These are phyloP conservation scores for Penicillium sp. DNA, from an alignment of 2,329 filamentous ascomycete genomes.

Conservation along the genomic window DNA sequence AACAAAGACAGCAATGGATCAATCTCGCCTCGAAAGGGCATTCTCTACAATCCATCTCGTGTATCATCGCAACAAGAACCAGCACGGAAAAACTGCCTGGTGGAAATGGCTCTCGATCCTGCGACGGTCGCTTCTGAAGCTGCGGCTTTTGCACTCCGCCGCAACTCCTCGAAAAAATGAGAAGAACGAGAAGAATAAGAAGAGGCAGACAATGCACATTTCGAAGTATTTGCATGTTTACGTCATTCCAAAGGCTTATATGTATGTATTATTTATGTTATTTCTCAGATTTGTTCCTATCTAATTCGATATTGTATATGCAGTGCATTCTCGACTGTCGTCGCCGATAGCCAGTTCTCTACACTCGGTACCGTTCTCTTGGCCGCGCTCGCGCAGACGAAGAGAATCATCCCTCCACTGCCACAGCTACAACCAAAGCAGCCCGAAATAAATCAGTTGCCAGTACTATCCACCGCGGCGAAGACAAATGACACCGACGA, in stretches of 20 bases:
- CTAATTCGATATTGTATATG: not conserved
- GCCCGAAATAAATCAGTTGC: not conserved
- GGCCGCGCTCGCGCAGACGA: constrained; percentile 58
- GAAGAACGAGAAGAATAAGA: constrained; percentile 42
- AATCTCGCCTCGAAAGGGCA: constrained; percentile 25
- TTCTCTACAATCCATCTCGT: constrained; percentile 61
- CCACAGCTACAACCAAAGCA: not conserved
- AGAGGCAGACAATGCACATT: constrained; percentile 30
- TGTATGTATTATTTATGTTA: constrained; percentile 23
- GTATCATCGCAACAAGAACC: constrained; percentile 83
- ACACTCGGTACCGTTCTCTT: constrained; percentile 67
- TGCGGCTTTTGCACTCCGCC: constrained; percentile 41
- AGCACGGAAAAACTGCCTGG: constrained; percentile 79
- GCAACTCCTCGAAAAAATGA: too few species aligned
- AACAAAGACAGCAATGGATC: constrained; percentile 23
- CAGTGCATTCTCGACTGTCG: constrained; percentile 61
- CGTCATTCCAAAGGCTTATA: constrained; percentile 39
- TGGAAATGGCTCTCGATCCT: constrained; percentile 71
- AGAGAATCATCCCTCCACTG: constrained; percentile 25
- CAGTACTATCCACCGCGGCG: not conserved
- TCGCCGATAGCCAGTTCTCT: constrained; percentile 69
- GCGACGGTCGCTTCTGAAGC: constrained; percentile 59
- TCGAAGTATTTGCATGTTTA: constrained; percentile 28
- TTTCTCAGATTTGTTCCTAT: not conserved
- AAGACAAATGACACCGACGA: not conserved